A percentile compares a stretch with the other conserved stretches of the same genome.
These are phyloP conservation scores for Mallotus repandus DNA, from an alignment of 441 rosid species.

Conservation along the genomic window DNA sequence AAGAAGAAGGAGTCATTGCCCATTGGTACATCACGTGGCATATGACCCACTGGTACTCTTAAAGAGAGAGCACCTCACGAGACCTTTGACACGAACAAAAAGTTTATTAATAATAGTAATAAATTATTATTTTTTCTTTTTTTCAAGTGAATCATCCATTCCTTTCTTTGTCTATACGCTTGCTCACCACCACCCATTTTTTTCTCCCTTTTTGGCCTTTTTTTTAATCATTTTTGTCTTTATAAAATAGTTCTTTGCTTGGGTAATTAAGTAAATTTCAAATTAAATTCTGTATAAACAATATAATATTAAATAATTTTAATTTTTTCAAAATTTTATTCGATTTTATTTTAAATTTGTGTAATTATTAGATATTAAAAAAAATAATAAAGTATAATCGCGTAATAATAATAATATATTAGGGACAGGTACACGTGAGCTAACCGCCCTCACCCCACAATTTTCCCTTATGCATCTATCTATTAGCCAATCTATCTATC, in stretches of 20 bases:
- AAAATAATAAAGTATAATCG: background rate
- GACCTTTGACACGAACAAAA: constrained; percentile 16
- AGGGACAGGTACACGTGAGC: constrained; percentile 78
- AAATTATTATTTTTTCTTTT: background rate
- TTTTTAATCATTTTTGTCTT: background rate
- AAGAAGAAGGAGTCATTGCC: constrained; percentile 5
- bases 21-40: constrained; percentile 63
- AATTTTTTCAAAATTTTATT: too few relatives aligned
- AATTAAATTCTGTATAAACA: too few relatives aligned
- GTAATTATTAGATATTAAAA: background rate
- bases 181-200: constrained; percentile 32
- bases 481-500: constrained; percentile 12
- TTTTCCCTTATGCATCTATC: background rate
- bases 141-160: constrained; percentile 26
- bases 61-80: constrained; percentile 53
- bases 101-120: background rate
- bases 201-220: constrained; percentile 6
- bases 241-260: background rate
- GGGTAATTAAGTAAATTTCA: too few relatives aligned
- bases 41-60: constrained; percentile 59
- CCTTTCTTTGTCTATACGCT: constrained; percentile 41
- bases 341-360: too few relatives aligned
- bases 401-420: constrained; percentile 18
- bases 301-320: too few relatives aligned
- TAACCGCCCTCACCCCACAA: constrained; percentile 57